A percentile compares a stretch with the other conserved stretches of the same genome.
Conservation (phyloP, 2,329 filamentous ascomycete species). For the Fusarium sororula region DNA sequence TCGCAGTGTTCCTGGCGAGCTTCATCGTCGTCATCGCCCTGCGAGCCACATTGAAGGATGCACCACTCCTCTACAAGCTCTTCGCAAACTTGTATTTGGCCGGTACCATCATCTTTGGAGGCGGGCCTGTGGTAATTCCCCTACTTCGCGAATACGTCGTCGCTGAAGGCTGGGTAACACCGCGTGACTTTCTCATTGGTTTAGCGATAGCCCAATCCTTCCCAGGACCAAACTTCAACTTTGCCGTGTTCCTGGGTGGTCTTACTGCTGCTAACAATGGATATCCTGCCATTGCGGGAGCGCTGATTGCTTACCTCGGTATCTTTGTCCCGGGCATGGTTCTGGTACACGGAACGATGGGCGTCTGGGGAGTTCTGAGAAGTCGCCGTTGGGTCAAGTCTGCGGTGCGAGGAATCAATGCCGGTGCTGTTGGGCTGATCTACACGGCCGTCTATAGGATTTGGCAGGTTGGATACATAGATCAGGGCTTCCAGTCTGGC, state of each 20-base stretch:
- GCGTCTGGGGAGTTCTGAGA: constrained; percentile 63
- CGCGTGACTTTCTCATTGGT: constrained; percentile 76
- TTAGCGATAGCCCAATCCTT: constrained; percentile 77
- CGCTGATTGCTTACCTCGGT: constrained; percentile 60
- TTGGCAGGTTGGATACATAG: constrained; percentile 70
- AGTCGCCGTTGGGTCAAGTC: constrained; percentile 57
- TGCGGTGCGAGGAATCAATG: constrained; percentile 65
- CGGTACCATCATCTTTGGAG: constrained; percentile 74
- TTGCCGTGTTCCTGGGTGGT: constrained; percentile 66
- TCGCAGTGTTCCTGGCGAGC: constrained; percentile 60
- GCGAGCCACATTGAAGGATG: too few species aligned
- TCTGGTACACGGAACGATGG: constrained; percentile 60
- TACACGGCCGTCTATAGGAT: constrained; percentile 72
- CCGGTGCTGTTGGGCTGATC: constrained; percentile 67
- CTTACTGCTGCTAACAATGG: constrained; percentile 56
- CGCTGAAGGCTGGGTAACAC: constrained; percentile 73
- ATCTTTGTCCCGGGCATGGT: constrained; percentile 63
- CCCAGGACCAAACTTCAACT: constrained; percentile 61
- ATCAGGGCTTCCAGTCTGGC: constrained; percentile 57
- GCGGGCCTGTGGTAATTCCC: constrained; percentile 72
- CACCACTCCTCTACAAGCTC: constrained; percentile 50
- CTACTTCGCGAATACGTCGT: constrained; percentile 71
- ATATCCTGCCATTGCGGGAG: constrained; percentile 54
- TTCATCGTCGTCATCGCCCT: constrained; percentile 55
- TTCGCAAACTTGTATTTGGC: constrained; percentile 80